Evolutionary conservation across 352 stramenopile species (phyloP), one percentile per base, ranked within the genome.

Genomic region (Elongisporangium undulatum): DNA sequence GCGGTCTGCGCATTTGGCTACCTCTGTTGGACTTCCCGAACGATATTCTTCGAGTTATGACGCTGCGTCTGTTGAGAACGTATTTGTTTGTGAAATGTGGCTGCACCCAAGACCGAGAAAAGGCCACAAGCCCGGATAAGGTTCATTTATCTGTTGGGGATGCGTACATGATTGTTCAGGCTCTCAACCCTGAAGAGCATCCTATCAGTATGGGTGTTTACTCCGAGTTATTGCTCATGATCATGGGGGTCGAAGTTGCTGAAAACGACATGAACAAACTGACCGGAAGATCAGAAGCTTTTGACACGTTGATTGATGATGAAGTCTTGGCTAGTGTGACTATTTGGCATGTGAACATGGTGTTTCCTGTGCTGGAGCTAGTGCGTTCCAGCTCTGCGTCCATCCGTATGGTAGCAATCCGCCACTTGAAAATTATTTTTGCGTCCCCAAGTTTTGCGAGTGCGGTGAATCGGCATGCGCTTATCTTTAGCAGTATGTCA

Each of bases 41-140:
- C 55, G 79, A 90, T 52, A 72, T 76, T 4, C 80, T 92, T 63
- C 81, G 82, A 45, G 82, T 92, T 3, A 92, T 94, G 85, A 92
- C 85, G 1, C 52, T 94, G 34, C 82, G 85, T 21, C 67, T 94
- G 24, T 55, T 94, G 45, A 77, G 85, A 59, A 94, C 82, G 39
- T 94, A 92, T 38, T 59, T 94, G 52, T 90, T 79, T 38, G 65
- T 92, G 19, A 90, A 92, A 55, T 92, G 82, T 51, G 78, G 86
- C 19, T 90, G 80, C 53, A 74, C 58, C 26, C 68, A 82, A 68
- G 79, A 89, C 20, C 68, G 67, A 15, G 82, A 92, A n/a, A 83
- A 79, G 53, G 72, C 76, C 2, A 89, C 77, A 49, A 86, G 69
- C 20, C 58, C 74, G 8, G 82, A 90, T n/a, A 90, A 89, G 64